Percentiles rank a stretch among this genome's conserved stretches.
Evolutionary conservation across 2,329 filamentous ascomycete genomes (phyloP).

Genomic region (Colletotrichum sublineola): DNA sequence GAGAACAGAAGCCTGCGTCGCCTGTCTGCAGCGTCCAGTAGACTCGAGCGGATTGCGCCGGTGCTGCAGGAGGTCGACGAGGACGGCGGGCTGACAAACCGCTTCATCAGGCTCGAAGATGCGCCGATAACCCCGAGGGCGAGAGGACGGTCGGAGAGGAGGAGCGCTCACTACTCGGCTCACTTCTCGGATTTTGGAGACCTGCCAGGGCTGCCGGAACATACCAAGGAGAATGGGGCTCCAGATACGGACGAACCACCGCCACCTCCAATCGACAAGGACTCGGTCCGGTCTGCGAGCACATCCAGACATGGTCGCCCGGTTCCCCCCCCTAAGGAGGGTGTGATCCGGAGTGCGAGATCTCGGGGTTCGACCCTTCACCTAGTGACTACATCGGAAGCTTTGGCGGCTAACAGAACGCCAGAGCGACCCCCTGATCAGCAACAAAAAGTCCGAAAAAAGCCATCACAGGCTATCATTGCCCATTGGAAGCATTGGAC

Average conservation of each 20-base stretch:
- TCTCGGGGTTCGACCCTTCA: slow-evolving; percentile 89
- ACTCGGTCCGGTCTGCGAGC: slow-evolving; percentile 80
- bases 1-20: slow-evolving; percentile 85
- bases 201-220: slow-evolving; percentile 81
- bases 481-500: slow-evolving; percentile 75
- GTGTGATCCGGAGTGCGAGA: slow-evolving; percentile 74
- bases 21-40: slow-evolving; percentile 89
- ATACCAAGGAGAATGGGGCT: slow-evolving; percentile 58
- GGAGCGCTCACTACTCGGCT: slow-evolving; percentile 74
- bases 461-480: slow-evolving; percentile 70
- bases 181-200: slow-evolving; percentile 76
- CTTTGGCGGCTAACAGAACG: slow-evolving; percentile 54
- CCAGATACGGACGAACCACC: slow-evolving; percentile 64
- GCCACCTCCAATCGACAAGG: slow-evolving; percentile 83
- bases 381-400: slow-evolving; percentile 77
- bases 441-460: slow-evolving; percentile 65
- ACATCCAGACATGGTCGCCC: slow-evolving; percentile 82
- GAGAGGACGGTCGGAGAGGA: slow-evolving; percentile 82
- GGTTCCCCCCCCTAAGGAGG: slow-evolving; percentile 88
- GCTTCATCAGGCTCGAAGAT: slow-evolving; percentile 59
- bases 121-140: slow-evolving; percentile 69
- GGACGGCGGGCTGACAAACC: slow-evolving; percentile 70
- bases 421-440: slow-evolving; percentile 49
- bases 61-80: slow-evolving; percentile 84
- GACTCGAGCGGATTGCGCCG: slow-evolving; percentile 84